phyloP scores from a whole-genome alignment of 805 yeast genomes.

The Saccharomycopsis vini region DNA sequence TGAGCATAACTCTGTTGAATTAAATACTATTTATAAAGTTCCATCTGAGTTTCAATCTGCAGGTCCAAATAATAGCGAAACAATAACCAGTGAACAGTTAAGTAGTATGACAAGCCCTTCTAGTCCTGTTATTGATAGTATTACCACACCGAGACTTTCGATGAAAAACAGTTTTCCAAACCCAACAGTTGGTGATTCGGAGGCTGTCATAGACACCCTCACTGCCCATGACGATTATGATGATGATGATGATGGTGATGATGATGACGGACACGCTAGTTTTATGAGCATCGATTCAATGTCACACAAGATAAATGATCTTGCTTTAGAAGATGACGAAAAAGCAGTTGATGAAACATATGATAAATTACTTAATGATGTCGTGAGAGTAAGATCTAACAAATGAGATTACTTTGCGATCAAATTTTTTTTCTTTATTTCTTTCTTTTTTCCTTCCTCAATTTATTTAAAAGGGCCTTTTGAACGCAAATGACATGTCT shows the following conservation, averaged over 20 bases:
- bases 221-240: too few species aligned
- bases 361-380: constrained; percentile 61
- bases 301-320: constrained; percentile 13
- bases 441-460: background rate
- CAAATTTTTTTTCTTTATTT: too few species aligned
- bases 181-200: too few species aligned
- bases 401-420: constrained; percentile 20
- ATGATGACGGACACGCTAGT: constrained; percentile 11
- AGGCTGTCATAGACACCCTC: too few species aligned
- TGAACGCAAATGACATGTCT: too few species aligned
- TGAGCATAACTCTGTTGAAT: constrained; percentile 41
- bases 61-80: too few species aligned
- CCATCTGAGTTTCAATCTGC: constrained; percentile 19
- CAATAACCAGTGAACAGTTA: too few species aligned
- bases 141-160: too few species aligned
- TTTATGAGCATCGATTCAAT: constrained; percentile 15
- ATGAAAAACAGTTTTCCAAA: too few species aligned
- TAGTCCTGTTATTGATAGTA: too few species aligned
- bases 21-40: constrained; percentile 40
- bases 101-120: too few species aligned
- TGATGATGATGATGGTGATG: constrained; percentile 6
- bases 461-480: too few species aligned
- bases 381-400: constrained; percentile 55
- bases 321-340: constrained; percentile 18
- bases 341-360: constrained; percentile 64